Evolutionary conservation across 2,329 filamentous ascomycete species (phyloP).

Genomic region (Cercospora sp.): DNA sequence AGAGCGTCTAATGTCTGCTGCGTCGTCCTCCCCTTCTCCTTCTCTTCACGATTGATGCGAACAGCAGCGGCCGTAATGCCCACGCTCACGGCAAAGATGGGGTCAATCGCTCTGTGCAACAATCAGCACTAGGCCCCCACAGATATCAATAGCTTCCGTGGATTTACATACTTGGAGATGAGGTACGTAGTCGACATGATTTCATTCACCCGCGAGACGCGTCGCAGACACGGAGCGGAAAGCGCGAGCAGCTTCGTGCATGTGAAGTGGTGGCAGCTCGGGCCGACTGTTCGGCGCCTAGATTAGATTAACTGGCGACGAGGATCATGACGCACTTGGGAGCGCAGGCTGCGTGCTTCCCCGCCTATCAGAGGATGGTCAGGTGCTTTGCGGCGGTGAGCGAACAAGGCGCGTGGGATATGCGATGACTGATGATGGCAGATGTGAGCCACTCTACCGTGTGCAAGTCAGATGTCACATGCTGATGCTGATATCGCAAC

Average conservation of each 20-base stretch:
- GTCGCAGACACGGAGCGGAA: not conserved
- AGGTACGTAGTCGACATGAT: conserved; percentile 40
- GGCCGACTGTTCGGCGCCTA: not conserved
- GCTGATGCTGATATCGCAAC: not conserved
- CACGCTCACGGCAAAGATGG: conserved; percentile 52
- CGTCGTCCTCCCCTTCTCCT: conserved; percentile 47
- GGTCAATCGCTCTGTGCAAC: conserved; percentile 47
- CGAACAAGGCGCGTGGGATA: not conserved
- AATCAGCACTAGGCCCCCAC: not conserved
- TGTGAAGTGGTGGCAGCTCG: conserved; percentile 6
- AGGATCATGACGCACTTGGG: conserved; percentile 1
- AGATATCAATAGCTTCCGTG: not conserved
- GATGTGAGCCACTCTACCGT: not conserved
- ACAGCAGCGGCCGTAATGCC: conserved; percentile 47
- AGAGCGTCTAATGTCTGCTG: conserved; percentile 44
- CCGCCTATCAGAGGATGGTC: conserved; percentile 1
- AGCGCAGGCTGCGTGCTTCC: not conserved
- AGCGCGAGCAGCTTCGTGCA: not conserved
- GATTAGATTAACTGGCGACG: not conserved
- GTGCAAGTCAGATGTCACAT: not conserved
- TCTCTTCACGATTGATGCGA: conserved; percentile 50
- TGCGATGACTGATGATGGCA: conserved; percentile 2
- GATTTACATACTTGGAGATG: conserved; percentile 45
- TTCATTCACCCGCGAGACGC: not conserved
- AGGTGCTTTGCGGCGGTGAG: conserved; percentile 4